Conservation (phyloP, 2,329 filamentous ascomycete genomes). For the Aspergillus luchuensis region DNA sequence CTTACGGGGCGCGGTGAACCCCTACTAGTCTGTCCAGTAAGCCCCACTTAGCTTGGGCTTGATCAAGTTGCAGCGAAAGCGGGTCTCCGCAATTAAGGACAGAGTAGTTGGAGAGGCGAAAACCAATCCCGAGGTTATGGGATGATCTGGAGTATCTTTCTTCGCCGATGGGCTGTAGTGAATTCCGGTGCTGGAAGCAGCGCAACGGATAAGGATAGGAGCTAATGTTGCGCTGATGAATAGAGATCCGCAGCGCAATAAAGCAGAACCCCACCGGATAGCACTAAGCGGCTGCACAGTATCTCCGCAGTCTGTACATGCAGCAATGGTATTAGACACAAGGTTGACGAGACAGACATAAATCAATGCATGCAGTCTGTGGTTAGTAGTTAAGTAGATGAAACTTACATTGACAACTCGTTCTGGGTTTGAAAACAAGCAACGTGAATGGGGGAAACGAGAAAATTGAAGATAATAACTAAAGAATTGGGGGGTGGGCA, state of each 20-base stretch:
- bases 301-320: constrained; percentile 10
- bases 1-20: neutral
- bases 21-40: neutral
- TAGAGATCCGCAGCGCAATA: constrained; percentile 4
- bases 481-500: neutral
- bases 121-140: neutral
- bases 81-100: no score
- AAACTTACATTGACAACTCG: no score
- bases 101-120: neutral
- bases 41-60: neutral
- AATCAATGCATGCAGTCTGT: no score
- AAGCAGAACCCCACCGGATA: constrained; percentile 21
- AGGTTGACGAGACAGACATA: no score
- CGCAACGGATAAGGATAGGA: neutral
- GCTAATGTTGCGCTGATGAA: neutral
- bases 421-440: no score
- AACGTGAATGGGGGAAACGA: no score
- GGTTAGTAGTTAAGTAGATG: no score
- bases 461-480: neutral
- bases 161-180: neutral
- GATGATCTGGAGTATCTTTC: neutral
- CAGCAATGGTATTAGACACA: neutral
- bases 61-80: neutral
- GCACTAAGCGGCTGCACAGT: constrained; percentile 16
- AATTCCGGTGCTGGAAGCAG: neutral